Evolutionary conservation across 805 yeast genomes (phyloP).

Genomic region (Candida sphagnicola): DNA sequence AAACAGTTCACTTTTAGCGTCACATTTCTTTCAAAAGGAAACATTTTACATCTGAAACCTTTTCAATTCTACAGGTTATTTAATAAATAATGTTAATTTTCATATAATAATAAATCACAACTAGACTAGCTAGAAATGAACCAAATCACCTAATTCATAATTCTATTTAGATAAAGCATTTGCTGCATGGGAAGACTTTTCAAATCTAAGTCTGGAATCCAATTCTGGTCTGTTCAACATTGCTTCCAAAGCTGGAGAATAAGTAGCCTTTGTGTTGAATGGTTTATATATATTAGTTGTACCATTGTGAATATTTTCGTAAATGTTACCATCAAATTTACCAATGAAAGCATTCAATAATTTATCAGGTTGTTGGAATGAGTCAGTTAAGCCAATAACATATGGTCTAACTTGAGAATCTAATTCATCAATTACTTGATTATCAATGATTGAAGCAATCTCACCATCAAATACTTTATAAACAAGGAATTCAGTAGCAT

Average conservation of each 20-base stretch:
- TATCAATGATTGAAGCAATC: conserved; percentile 6
- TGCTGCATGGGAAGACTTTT: conserved; percentile 31
- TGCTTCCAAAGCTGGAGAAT: conserved; percentile 31
- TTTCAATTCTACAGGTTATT: too few relatives aligned
- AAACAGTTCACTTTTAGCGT: too few relatives aligned
- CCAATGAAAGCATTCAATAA: conserved; percentile 40
- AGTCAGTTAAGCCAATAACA: conserved; percentile 38
- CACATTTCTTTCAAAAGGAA: too few relatives aligned
- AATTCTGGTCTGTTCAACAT: conserved; percentile 38
- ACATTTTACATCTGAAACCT: too few relatives aligned
- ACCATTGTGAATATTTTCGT: conserved; percentile 37
- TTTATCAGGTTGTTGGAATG: conserved; percentile 43
- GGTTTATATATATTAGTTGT: conserved; percentile 35
- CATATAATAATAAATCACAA: not conserved
- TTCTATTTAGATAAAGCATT: conserved; percentile 24
- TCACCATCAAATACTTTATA: conserved; percentile 51
- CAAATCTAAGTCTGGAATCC: conserved; percentile 36
- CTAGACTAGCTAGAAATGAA: not conserved
- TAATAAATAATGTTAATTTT: too few relatives aligned
- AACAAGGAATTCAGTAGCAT: conserved; percentile 69
- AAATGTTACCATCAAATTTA: conserved; percentile 40
- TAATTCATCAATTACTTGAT: conserved; percentile 10
- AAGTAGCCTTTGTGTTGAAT: conserved; percentile 36
- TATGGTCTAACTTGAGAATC: conserved; percentile 37
- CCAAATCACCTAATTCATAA: not conserved